Evolutionary conservation across 2,329 filamentous ascomycete species (phyloP), one percentile per base, ranked within the genome.

Genomic region (Teratosphaeria pseudoeucalypti): DNA sequence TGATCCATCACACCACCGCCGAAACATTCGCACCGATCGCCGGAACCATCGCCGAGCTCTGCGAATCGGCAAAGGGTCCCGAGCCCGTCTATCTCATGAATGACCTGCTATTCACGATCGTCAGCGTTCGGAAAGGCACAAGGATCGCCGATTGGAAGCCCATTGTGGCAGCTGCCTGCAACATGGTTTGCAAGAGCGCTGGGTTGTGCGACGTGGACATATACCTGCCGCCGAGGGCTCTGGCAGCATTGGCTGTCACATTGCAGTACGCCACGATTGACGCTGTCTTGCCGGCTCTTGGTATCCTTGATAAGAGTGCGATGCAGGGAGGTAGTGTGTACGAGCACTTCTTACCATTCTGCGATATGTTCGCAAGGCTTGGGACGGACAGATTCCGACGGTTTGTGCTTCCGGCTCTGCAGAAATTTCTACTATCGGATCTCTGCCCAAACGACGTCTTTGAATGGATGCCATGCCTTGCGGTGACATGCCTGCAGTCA

Each of bases 221-320:
- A 34, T 39, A 76, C 54, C 32, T 56, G 16, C 56, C 61, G 52
- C 68, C 67, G 26, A 19, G 2, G 32, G 27, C 58, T 4, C 64
- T 68, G 67, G 67, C 67, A 81, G 70, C 78, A 12, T 71, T 79
- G 23, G 80, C 89, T 19, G 84, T 92, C 59, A 77, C 86, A 2
- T 85, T 95, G 71, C 85, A 90, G 65, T 82, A 85, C 65, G 87
- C 90, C 6, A 85, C 92, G 0, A 85, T 96, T 71, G 89, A 95
- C 66, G 82, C 86, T 6, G 76, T 95, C 39, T 85, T 95, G 52
- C 83, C 89, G 0, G 81, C 83, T 43, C 81, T 92, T 59, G 81
- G 83, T 16, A 74, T 83, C 3, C 79, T 95, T 54, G 83, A 86
- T 37, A 76, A 78, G 3, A 16, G 9, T 10, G n/a, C 9, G 16